Evolutionary conservation across 148 eudicot genomes (phyloP).

Genomic region (Fagopyrum homotropicum): DNA sequence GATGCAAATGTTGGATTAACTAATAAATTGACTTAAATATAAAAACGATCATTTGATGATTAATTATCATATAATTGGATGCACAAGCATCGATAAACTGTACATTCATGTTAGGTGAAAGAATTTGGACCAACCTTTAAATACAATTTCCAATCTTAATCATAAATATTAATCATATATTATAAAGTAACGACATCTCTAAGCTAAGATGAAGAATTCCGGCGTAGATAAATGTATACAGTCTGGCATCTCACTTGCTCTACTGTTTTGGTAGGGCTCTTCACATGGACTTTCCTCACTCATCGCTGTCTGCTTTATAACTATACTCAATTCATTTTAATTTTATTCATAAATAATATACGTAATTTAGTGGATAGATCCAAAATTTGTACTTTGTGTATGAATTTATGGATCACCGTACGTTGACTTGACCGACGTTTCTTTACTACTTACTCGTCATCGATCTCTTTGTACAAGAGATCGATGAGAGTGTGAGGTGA

Average conservation of each 20-base stretch:
- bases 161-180: not conserved
- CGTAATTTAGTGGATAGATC: not conserved
- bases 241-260: conserved; percentile 7
- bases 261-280: not conserved
- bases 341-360: not conserved
- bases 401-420: not conserved
- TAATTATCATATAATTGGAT: conserved; percentile 8
- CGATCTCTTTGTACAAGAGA: too few species aligned
- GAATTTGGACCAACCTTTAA: conserved; percentile 5
- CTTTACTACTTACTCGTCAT: not conserved
- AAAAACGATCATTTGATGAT: not conserved
- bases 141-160: not conserved
- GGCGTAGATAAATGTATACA: not conserved
- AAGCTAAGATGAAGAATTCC: not conserved
- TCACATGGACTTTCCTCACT: conserved; percentile 7
- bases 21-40: not conserved
- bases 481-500: too few species aligned
- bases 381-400: not conserved
- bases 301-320: conserved; percentile 2
- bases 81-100: conserved; percentile 2
- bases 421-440: not conserved
- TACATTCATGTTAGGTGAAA: conserved; percentile 5
- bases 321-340: not conserved
- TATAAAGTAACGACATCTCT: conserved; percentile 1
- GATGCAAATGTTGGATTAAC: conserved; percentile 4